Conservation (phyloP, 2,329 filamentous ascomycete species). For the Monosporascus sp. region DNA sequence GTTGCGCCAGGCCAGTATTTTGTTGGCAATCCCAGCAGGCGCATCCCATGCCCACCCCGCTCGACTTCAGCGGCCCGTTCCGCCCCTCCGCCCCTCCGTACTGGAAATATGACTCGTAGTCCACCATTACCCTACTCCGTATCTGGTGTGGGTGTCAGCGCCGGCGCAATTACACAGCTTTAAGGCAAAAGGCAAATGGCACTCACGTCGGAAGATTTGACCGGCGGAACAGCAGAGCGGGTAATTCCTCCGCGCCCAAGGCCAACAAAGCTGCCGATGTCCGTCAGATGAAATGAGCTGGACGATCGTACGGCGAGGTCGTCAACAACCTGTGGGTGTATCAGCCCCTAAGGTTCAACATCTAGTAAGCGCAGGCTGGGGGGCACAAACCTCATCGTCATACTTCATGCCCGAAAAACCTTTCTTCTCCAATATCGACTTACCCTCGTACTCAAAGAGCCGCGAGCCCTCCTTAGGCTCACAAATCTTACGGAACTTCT, state of each 20-base stretch:
- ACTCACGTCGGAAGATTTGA: neutral
- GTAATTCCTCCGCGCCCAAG: neutral
- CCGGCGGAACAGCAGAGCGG: neutral
- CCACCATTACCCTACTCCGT: conserved; percentile 1
- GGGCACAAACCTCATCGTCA: conserved; percentile 8
- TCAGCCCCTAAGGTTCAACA: neutral
- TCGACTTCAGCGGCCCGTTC: neutral
- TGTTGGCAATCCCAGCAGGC: neutral
- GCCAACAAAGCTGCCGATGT: neutral
- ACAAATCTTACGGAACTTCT: neutral
- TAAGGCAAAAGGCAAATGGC: too few species aligned
- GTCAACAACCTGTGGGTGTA: neutral
- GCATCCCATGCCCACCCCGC: neutral
- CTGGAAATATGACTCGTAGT: conserved; percentile 1
- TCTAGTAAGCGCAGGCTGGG: neutral
- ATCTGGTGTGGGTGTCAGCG: neutral
- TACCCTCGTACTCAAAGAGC: neutral
- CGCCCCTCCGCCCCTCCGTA: neutral
- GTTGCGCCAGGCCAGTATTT: neutral
- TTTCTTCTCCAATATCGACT: neutral
- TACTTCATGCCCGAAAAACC: conserved; percentile 16
- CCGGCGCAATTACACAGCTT: too few species aligned
- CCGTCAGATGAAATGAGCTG: neutral
- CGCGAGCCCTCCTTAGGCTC: neutral
- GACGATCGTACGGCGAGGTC: neutral